Conservation (phyloP, 345 rosid species). For the Murraya koenigii region DNA sequence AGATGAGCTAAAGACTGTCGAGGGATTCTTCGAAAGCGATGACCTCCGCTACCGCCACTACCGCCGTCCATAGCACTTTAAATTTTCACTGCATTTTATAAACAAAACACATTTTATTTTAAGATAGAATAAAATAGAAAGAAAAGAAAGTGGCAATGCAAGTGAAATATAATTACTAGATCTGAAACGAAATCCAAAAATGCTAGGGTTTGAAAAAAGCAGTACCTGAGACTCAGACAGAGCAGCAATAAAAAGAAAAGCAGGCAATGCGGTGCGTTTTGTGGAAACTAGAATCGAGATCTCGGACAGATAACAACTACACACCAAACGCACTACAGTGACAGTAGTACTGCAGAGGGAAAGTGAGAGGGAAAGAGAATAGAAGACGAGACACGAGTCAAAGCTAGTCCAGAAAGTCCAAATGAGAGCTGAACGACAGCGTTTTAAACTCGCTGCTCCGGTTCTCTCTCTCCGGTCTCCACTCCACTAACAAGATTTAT, state of each 20-base stretch:
- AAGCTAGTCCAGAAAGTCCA: background rate
- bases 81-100: background rate
- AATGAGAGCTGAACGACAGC: background rate
- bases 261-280: conserved; percentile 5
- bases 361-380: too few relatives aligned
- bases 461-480: background rate
- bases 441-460: background rate
- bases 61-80: conserved; percentile 27
- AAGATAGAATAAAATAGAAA: background rate
- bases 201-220: conserved; percentile 9
- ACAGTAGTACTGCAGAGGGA: background rate
- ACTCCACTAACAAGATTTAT: background rate
- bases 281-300: background rate
- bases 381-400: conserved; percentile 5
- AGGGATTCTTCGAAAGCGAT: conserved; percentile 59
- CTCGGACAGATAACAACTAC: background rate
- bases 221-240: background rate
- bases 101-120: background rate
- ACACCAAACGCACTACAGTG: conserved; percentile 15
- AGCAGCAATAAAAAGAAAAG: background rate
- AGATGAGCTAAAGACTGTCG: conserved; percentile 50
- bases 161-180: background rate
- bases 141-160: background rate
- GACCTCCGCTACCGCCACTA: conserved; percentile 24
- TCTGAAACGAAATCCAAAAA: background rate